Conservation (phyloP, 495 filamentous ascomycete species). For the Neurospora sublineolata region DNA sequence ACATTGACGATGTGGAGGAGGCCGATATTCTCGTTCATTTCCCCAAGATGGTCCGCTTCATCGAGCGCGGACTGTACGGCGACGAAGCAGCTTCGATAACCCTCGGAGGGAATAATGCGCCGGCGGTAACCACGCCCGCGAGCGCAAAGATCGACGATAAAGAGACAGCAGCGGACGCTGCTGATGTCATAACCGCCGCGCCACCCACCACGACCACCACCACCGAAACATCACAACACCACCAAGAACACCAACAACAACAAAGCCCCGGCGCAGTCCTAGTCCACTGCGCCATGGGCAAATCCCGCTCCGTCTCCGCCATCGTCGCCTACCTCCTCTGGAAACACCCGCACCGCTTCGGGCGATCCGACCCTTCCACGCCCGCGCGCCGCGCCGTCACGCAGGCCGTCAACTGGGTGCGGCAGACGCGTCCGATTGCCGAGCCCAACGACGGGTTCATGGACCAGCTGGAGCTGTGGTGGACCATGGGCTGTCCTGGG, state of each 20-base stretch:
- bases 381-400: conserved; percentile 18
- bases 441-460: conserved; percentile 87
- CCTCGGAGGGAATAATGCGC: background rate
- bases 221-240: background rate
- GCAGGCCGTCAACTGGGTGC: conserved; percentile 41
- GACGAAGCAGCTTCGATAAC: conserved; percentile 12
- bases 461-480: conserved; percentile 75
- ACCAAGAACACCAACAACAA: background rate
- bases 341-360: conserved; percentile 38
- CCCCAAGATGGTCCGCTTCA: conserved; percentile 64
- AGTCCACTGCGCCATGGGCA: conserved; percentile 80
- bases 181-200: background rate
- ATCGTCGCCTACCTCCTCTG: conserved; percentile 79
- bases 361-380: conserved; percentile 16
- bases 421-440: conserved; percentile 54
- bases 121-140: background rate
- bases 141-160: background rate
- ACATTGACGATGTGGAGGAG: conserved; percentile 79
- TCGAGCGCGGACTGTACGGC: conserved; percentile 54
- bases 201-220: background rate
- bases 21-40: conserved; percentile 78
- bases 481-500: conserved; percentile 71
- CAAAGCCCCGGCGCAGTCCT: conserved; percentile 24
- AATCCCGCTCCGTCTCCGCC: conserved; percentile 78
- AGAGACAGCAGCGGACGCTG: background rate